Evolutionary conservation across 495 filamentous ascomycete genomes (phyloP), one percentile per base, ranked within the genome.

Genomic region (Aspergillus nidulans): DNA sequence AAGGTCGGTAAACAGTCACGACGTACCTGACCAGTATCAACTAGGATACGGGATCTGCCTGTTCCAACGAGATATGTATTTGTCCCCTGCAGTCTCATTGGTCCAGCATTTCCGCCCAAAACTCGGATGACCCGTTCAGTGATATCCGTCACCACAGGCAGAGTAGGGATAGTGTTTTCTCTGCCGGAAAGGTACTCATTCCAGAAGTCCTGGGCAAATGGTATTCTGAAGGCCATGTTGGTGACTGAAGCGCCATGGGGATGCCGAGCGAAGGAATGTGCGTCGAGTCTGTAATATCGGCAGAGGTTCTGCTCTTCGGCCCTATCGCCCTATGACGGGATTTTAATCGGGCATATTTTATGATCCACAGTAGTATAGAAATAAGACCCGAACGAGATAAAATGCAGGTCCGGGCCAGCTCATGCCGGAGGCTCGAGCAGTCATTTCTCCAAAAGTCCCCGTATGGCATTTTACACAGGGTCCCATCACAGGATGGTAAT

Each of bases 11-110:
- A 41, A 20, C 2, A 6, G 16, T 25, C 1, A 48, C 8, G 23
- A 25, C 23, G 30, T 39, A 49, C 53, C 53, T 59, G 24, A 25
- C 80, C 84, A 0, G 87, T 89, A 66, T 92, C 88, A 56, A 92
- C 79, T 5, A 92, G 72, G 39, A 90, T 63, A 9, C 87, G 74
- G 1, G 67, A 36, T 4, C 62, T 56, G n/a, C 87, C 86, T 6
- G 77, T 88, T 53, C 89, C 88, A 45, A 92, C 60, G 21, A 92
- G 73, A 68, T 90, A 92, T 6, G 88, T 92, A 66, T 92, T 92
- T 39, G 88, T 90, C 32, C 83, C 83, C 72, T 79, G 78, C 20
- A 81, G 49, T 38, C 68, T 58, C 65, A 83, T 79, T 58, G 87
- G 85, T 57, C 82, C 79, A 5, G 88, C 83, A 64, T 91, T 90